These are phyloP conservation scores for Phaffomyces antillensis DNA, from an alignment of 805 yeast species.

Conservation along the genomic window DNA sequence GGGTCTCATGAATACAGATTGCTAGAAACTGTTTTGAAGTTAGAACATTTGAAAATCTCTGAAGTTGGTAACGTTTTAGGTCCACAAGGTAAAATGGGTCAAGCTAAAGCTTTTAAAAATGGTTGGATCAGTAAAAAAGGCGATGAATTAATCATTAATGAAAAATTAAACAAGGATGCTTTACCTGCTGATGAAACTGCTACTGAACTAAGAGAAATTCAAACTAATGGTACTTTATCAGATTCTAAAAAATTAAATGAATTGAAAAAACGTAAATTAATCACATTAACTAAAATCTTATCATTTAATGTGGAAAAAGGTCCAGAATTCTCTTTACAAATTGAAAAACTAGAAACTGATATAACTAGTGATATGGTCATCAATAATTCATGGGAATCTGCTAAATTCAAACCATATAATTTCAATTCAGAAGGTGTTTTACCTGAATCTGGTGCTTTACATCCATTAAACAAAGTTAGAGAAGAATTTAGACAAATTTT, in stretches of 20 bases:
- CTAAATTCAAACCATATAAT: slow-evolving; percentile 90
- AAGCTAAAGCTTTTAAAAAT: slow-evolving; percentile 94
- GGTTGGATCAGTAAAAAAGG: slow-evolving; percentile 93
- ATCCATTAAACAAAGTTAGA: slow-evolving; percentile 93
- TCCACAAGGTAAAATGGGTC: slow-evolving; percentile 82
- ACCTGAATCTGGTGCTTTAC: slow-evolving; percentile 88
- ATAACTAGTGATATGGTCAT: slow-evolving; percentile 88
- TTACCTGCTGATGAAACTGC: slow-evolving; percentile 65
- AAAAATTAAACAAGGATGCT: slow-evolving; percentile 36
- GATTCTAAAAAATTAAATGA: slow-evolving; percentile 70
- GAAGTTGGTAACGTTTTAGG: slow-evolving; percentile 75
- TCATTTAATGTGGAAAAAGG: slow-evolving; percentile 79
- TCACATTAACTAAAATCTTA: slow-evolving; percentile 60
- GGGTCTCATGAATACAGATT: slow-evolving; percentile 92
- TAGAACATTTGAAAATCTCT: slow-evolving; percentile 75
- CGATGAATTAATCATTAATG: slow-evolving; percentile 59
- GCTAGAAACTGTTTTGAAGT: slow-evolving; percentile 62
- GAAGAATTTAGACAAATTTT: slow-evolving; percentile 97
- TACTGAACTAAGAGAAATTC: slow-evolving; percentile 50
- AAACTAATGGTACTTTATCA: slow-evolving; percentile 44
- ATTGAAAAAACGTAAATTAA: slow-evolving; percentile 89
- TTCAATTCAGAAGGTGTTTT: slow-evolving; percentile 90
- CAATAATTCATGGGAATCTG: slow-evolving; percentile 73
- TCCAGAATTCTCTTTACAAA: slow-evolving; percentile 71
- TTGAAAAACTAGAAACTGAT: slow-evolving; percentile 84